Conservation (phyloP, 768 basidiomycete genomes). For the Russula brevipes region DNA sequence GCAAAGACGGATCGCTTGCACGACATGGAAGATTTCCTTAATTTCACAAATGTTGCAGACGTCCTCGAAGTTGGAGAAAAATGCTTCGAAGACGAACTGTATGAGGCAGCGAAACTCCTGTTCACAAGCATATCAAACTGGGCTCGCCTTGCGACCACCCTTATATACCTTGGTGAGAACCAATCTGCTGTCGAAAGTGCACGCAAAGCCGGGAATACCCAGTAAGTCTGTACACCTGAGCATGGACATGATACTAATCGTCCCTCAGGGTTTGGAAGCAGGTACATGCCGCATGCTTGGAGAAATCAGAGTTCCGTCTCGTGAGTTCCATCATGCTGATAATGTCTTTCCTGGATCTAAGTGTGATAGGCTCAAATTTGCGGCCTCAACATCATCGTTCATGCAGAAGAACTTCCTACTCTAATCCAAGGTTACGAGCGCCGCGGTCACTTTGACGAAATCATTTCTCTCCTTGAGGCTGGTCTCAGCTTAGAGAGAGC, state of each 20-base stretch:
- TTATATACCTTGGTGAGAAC: conserved; percentile 97
- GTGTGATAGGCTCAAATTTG: conserved; percentile 84
- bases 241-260: conserved; percentile 18
- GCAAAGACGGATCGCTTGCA: conserved; percentile 96
- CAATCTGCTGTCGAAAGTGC: conserved; percentile 98
- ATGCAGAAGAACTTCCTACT: conserved; percentile 78
- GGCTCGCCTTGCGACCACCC: conserved; percentile 95
- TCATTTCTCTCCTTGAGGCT: conserved; percentile 86
- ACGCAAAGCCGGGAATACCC: conserved; percentile 98
- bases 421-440: conserved; percentile 82
- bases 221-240: conserved; percentile 41
- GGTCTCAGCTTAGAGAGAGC: conserved; percentile 95
- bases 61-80: conserved; percentile 97
- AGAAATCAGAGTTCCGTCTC: conserved; percentile 94
- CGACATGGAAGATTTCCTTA: conserved; percentile 99
- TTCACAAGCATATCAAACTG: conserved; percentile 98
- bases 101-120: conserved; percentile 92
- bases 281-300: conserved; percentile 96
- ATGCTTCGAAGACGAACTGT: conserved; percentile 97
- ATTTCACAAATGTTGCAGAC: conserved; percentile 98
- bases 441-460: conserved; percentile 90
- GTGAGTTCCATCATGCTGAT: conserved; percentile 34
- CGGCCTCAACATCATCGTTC: conserved; percentile 95
- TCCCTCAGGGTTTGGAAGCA: conserved; percentile 93
- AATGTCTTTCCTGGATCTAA: conserved; percentile 14